phyloP scores from a whole-genome alignment of 2,329 filamentous ascomycete species.

The Plenodomus biglobosus region DNA sequence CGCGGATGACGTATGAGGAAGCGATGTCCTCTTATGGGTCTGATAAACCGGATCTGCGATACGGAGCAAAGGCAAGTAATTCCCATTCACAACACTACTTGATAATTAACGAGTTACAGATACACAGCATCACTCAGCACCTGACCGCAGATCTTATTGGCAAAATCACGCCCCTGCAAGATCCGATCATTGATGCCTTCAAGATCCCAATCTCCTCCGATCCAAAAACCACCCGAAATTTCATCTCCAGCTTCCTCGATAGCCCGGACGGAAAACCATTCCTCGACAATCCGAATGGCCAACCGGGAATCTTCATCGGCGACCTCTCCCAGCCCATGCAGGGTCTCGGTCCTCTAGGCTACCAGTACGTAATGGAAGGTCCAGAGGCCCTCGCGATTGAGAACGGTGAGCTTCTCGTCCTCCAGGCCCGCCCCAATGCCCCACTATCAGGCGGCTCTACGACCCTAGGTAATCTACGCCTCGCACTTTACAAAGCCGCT shows the following conservation, averaged over 20 bases:
- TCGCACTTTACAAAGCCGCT: conserved; percentile 68
- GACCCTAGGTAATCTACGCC: conserved; percentile 70
- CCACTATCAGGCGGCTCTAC: conserved; percentile 73
- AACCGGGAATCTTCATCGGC: conserved; percentile 75
- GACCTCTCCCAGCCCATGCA: conserved; percentile 72
- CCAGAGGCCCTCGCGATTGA: conserved; percentile 58
- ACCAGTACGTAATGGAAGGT: conserved; percentile 64
- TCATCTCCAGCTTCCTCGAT: conserved; percentile 72
- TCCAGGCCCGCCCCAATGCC: conserved; percentile 72
- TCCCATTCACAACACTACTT: neutral
- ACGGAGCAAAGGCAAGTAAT: conserved; percentile 62
- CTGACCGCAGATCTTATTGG: conserved; percentile 65
- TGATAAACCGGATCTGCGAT: conserved; percentile 89
- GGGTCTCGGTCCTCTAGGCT: conserved; percentile 77
- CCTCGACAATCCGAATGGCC: conserved; percentile 70
- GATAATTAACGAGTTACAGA: conserved; percentile 50
- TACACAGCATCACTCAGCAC: conserved; percentile 65
- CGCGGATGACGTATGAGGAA: conserved; percentile 68
- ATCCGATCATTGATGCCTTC: conserved; percentile 75
- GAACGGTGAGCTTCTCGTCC: conserved; percentile 72
- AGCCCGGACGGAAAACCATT: conserved; percentile 60
- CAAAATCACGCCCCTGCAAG: conserved; percentile 70
- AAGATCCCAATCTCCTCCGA: conserved; percentile 62
- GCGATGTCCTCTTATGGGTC: conserved; percentile 81
- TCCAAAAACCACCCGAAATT: conserved; percentile 58